phyloP scores from a whole-genome alignment of 331 rosid species.

The Arachis monticola region DNA sequence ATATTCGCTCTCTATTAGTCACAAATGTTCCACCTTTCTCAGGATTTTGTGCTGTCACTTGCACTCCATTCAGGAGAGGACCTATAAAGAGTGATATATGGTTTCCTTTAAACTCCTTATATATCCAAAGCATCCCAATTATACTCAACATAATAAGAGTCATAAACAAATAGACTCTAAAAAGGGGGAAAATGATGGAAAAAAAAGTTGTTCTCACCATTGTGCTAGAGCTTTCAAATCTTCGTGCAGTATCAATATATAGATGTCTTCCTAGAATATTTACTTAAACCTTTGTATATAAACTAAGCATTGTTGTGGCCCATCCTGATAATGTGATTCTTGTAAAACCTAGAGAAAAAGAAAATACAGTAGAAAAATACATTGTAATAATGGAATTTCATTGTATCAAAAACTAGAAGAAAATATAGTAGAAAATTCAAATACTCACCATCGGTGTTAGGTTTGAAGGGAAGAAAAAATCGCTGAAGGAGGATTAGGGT shows the following conservation, averaged over 20 bases:
- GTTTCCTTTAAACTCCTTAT: constrained; percentile 14
- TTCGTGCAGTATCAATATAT: constrained; percentile 85
- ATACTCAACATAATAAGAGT: constrained; percentile 14
- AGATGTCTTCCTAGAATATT: constrained; percentile 94
- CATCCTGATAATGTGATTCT: constrained; percentile 80
- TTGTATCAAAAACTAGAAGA: too few species aligned
- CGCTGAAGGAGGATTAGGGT: too few species aligned
- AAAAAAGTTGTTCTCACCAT: constrained; percentile 55
- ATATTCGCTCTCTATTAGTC: not conserved
- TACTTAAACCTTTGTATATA: constrained; percentile 93
- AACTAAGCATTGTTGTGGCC: constrained; percentile 82
- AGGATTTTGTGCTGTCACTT: constrained; percentile 24
- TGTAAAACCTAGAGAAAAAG: constrained; percentile 76
- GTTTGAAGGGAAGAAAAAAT: too few species aligned
- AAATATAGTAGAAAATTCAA: too few species aligned
- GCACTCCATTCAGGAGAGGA: not conserved
- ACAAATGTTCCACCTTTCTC: not conserved
- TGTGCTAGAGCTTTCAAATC: constrained; percentile 61
- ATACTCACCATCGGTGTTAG: too few species aligned
- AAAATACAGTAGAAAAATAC: not conserved
- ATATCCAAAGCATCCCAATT: constrained; percentile 20
- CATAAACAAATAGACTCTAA: not conserved
- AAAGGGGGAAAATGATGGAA: not conserved
- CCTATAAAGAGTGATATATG: not conserved
- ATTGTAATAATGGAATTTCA: too few species aligned